Evolutionary conservation across 805 yeast genomes (phyloP), one percentile per base, ranked within the genome.

Genomic region (Wickerhamiella cacticola): DNA sequence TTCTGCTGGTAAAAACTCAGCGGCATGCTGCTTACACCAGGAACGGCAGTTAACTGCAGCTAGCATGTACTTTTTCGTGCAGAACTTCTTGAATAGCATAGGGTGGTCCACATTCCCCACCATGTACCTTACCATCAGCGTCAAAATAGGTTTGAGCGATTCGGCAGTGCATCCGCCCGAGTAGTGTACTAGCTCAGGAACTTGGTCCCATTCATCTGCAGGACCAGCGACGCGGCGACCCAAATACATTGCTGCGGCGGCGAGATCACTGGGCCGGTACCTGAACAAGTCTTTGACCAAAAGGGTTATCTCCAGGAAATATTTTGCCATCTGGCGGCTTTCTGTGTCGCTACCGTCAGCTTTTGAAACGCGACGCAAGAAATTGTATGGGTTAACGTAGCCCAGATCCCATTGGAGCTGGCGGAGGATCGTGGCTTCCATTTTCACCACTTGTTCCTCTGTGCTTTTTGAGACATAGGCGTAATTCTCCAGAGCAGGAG

Each of bases 71-170:
- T 83, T 81, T 61, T 86, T 78, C 26, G 92, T 77, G 42, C 95
- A 89, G 62, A 92, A 92, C 67, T 92, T 92, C 61, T 82, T 84
- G 70, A 86, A 87, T 60, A 89, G 86, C 63, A 86, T 95, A 60
- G 85, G 95, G 66, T 88, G 95, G 50, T 78, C 79, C 46, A 87
- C 83, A 9, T 95, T 95, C 38, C 79, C 76, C 53, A 48, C 52
- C 19, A 69, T 57, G 63, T 84, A 89, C 60, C 80, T 83, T 63
- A 84, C 72, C 53, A 89, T 75, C 69, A 81, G 72, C 53, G 77
- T 79, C 49, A 83, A 75, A 46, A 86, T 79, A 33, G 84, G 83
- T 53, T 72, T 71, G 63, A 92, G 64, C 56, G 82, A 87, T 36
- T 70, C 73, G 53, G 80, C 83, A 19, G 79, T 74, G 63, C 83